These are phyloP conservation scores for Ciborinia camelliae DNA, from an alignment of 2,329 filamentous ascomycete genomes.

Conservation along the genomic window DNA sequence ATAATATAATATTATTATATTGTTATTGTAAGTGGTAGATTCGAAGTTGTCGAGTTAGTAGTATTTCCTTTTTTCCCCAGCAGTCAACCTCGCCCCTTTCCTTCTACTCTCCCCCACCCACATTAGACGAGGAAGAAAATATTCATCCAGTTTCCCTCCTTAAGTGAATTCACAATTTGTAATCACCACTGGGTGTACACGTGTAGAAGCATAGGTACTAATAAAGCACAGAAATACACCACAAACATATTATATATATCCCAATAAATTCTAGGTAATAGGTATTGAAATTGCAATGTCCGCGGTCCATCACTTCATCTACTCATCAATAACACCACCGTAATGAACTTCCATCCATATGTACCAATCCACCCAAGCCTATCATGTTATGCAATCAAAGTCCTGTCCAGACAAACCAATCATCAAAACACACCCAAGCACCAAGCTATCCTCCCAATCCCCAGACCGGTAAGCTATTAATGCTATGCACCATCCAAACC, in stretches of 20 bases:
- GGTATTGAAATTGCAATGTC: background rate
- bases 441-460: conserved; percentile 20
- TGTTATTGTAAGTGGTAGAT: too few species aligned
- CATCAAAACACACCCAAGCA: conserved; percentile 3
- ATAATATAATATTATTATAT: too few species aligned
- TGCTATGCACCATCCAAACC: conserved; percentile 5
- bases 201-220: background rate
- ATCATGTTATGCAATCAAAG: background rate
- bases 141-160: too few species aligned
- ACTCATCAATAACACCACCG: background rate
- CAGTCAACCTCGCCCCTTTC: too few species aligned
- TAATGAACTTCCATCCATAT: background rate
- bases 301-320: background rate
- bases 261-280: background rate
- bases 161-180: too few species aligned
- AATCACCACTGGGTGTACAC: background rate
- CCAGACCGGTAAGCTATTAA: conserved; percentile 17
- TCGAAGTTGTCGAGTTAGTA: too few species aligned
- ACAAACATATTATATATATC: background rate
- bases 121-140: too few species aligned
- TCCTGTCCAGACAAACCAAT: background rate
- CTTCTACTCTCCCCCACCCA: too few species aligned
- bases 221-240: background rate
- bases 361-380: background rate
- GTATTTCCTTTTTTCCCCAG: too few species aligned